phyloP scores from a whole-genome alignment of 1,284 basidiomycete genomes.

The Sphaerobolus stellatus region DNA sequence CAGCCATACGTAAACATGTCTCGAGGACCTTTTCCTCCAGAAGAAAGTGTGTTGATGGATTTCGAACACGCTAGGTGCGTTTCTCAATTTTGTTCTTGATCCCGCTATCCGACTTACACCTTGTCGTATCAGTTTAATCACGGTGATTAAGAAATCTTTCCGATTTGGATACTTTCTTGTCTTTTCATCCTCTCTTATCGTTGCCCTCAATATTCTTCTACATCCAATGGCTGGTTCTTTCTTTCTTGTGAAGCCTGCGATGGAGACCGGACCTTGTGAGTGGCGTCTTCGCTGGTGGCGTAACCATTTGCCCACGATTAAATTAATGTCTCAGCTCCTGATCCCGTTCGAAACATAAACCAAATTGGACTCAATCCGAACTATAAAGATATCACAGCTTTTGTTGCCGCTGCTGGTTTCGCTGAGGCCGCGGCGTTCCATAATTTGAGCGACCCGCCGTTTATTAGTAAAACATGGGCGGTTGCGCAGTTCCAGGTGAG shows the following conservation, averaged over 20 bases:
- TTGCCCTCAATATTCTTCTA: slow-evolving; percentile 41
- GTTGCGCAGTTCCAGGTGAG: slow-evolving; percentile 48
- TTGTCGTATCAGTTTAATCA: background rate
- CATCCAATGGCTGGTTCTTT: slow-evolving; percentile 60
- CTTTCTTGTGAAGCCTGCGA: slow-evolving; percentile 46
- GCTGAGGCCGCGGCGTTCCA: slow-evolving; percentile 44
- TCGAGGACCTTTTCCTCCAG: slow-evolving; percentile 48
- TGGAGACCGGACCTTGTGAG: slow-evolving; percentile 37
- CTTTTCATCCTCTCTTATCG: slow-evolving; percentile 47
- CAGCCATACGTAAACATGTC: slow-evolving; percentile 58
- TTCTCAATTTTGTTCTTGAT: background rate
- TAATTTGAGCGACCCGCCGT: slow-evolving; percentile 51
- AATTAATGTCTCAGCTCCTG: slow-evolving; percentile 28
- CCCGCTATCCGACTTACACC: background rate
- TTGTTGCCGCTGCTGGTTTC: slow-evolving; percentile 57
- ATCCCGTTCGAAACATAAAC: slow-evolving; percentile 38
- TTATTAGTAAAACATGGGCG: slow-evolving; percentile 49
- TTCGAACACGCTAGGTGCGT: slow-evolving; percentile 6
- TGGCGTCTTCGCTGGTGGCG: background rate
- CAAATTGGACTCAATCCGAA: slow-evolving; percentile 44
- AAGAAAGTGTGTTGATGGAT: slow-evolving; percentile 58
- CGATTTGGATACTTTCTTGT: slow-evolving; percentile 43
- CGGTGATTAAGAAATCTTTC: background rate
- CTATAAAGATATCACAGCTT: slow-evolving; percentile 46
- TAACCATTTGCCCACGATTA: background rate